Evolutionary conservation across 2,329 filamentous ascomycete genomes (phyloP).

Genomic region (Cladophialophora yegresii): DNA sequence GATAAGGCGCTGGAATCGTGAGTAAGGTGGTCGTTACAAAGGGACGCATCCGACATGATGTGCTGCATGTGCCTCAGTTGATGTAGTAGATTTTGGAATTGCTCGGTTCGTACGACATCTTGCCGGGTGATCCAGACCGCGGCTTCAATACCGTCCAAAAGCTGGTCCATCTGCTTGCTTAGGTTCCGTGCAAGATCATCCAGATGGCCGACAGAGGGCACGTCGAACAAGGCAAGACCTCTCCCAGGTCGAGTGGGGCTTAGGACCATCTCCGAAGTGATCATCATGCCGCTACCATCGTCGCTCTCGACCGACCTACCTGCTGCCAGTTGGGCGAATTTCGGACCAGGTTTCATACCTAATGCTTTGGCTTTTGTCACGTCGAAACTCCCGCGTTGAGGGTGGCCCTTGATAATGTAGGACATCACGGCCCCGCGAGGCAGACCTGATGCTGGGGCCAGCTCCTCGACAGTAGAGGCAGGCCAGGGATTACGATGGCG

Average conservation of each 20-base stretch:
- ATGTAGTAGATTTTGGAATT: slow-evolving; percentile 69
- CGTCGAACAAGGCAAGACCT: slow-evolving; percentile 77
- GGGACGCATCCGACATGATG: slow-evolving; percentile 72
- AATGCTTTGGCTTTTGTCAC: slow-evolving; percentile 63
- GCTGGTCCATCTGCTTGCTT: slow-evolving; percentile 41
- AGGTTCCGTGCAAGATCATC: slow-evolving; percentile 65
- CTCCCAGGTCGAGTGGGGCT: slow-evolving; percentile 66
- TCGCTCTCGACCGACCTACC: slow-evolving; percentile 65
- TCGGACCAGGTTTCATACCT: slow-evolving; percentile 61
- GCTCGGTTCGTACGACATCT: slow-evolving; percentile 63
- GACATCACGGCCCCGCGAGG: slow-evolving; percentile 71
- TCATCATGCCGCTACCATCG: slow-evolving; percentile 59
- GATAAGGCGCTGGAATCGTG: slow-evolving; percentile 68
- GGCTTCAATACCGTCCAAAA: slow-evolving; percentile 67
- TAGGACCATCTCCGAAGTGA: slow-evolving; percentile 87
- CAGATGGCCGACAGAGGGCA: slow-evolving; percentile 72
- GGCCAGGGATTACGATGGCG: slow-evolving; percentile 79
- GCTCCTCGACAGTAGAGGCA: slow-evolving; percentile 60
- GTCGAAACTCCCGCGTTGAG: slow-evolving; percentile 79
- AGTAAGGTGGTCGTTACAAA: slow-evolving; percentile 72
- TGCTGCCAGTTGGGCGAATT: slow-evolving; percentile 62
- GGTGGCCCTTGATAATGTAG: slow-evolving; percentile 79
- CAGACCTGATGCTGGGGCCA: slow-evolving; percentile 64
- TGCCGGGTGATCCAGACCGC: slow-evolving; percentile 82
- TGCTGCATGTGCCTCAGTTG: slow-evolving; percentile 66